Conservation (phyloP, 176 grass and related monocot genomes). For the Themeda triandra region DNA sequence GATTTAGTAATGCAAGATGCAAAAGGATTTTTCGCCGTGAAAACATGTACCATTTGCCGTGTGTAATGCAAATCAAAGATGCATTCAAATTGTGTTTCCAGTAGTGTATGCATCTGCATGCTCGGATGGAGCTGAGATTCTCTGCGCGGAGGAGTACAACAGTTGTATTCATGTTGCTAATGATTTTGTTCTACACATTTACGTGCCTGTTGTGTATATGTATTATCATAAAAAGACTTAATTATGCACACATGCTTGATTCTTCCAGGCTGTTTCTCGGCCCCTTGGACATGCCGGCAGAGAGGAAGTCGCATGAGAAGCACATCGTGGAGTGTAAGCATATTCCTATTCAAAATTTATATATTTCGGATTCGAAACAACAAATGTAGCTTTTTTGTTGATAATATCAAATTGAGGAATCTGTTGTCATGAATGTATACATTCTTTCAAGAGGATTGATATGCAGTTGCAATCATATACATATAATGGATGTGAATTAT, state of each 20-base stretch:
- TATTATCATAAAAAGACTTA: not conserved
- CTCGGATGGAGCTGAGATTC: no score
- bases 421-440: not conserved
- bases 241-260: not conserved
- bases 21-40: no score
- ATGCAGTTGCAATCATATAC: not conserved
- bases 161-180: no score
- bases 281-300: not conserved
- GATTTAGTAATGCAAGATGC: not conserved
- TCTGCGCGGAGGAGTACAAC: no score
- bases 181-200: not conserved
- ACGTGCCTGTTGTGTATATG: no score
- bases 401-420: not conserved
- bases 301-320: not conserved
- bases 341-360: not conserved
- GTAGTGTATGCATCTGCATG: no score
- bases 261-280: not conserved
- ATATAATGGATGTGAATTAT: not conserved
- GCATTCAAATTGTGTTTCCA: not conserved
- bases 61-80: no score
- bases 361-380: not conserved
- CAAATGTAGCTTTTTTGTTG: no score
- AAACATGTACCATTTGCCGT: no score
- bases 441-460: not conserved
- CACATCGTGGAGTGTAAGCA: not conserved